Evolutionary conservation across 768 basidiomycete genomes (phyloP).

Genomic region (Krasilnikovozyma curviuscula): DNA sequence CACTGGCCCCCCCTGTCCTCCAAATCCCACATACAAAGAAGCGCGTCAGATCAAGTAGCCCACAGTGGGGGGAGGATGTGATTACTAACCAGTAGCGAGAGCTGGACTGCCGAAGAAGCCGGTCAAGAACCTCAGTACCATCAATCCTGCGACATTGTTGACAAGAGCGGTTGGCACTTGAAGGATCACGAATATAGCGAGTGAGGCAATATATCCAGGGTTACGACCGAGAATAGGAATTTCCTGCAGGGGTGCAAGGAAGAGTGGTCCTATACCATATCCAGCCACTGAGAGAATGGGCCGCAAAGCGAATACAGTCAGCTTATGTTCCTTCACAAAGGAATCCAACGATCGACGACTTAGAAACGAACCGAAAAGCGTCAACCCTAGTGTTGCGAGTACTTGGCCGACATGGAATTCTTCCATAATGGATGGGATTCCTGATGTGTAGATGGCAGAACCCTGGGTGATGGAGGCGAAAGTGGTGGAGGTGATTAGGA

Average conservation of each 20-base stretch:
- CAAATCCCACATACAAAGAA: no score
- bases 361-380: slow-evolving; percentile 15
- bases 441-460: slow-evolving; percentile 8
- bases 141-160: slow-evolving; percentile 15
- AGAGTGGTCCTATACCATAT: slow-evolving; percentile 14
- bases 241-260: slow-evolving; percentile 18
- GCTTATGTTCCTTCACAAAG: not conserved
- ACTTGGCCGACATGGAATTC: slow-evolving; percentile 14
- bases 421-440: slow-evolving; percentile 14
- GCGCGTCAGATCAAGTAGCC: no score
- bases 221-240: slow-evolving; percentile 17
- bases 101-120: slow-evolving; percentile 19
- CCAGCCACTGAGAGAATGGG: not conserved
- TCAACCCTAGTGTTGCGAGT: slow-evolving; percentile 16
- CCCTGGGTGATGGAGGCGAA: not conserved
- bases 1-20: slow-evolving; percentile 18
- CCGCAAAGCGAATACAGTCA: slow-evolving; percentile 7
- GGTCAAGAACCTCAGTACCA: slow-evolving; percentile 15
- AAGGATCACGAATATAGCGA: slow-evolving; percentile 15
- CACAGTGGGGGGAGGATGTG: no score
- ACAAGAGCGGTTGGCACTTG: slow-evolving; percentile 13
- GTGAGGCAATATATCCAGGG: slow-evolving; percentile 15
- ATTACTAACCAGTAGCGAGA: slow-evolving; percentile 18
- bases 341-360: not conserved
- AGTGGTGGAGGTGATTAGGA: no score